Evolutionary conservation across 2,329 filamentous ascomycete genomes (phyloP), one percentile per base, ranked within the genome.

Genomic region (Aspergillus pseudoglaucus): DNA sequence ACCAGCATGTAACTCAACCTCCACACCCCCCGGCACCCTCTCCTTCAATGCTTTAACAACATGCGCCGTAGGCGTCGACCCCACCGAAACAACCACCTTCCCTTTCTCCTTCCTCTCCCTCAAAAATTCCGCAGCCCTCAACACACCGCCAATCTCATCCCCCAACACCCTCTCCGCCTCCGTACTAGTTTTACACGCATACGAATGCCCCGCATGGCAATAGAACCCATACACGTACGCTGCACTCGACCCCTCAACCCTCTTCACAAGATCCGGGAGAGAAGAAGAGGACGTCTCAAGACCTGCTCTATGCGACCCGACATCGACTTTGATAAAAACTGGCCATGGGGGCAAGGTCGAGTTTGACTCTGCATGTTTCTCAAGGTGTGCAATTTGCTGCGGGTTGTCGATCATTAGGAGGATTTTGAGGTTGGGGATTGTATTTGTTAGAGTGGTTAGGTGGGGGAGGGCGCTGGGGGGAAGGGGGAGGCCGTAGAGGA

Each of bases 401-500:
- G 53, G 53, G 44, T 57, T 59, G 45, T 61, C 59, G 37, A 72
- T 53, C 62, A 73, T 65, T 14, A 73, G 60, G 10, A 65, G 42
- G 30, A 73, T 62, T 4, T 54, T 58, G 10, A 71, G 38, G 17
- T 58, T 49, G 2, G 62, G 55, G 2, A 72, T 47, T 30, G 25
- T 30, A 4, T 12, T 18, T 9, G 4, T 12, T 15, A 39, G 4
- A 2, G 59, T 52, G 1, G 44, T n/a, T 18, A 73, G 57, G 2
- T 59, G 53, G 0, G 63, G 60, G 2, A 72, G 52, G 7, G 61
- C 59, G 4, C 66, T 59, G 3, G 66, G 62, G 37, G 65, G 66
- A 41, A 73, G 52, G n/a, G 71, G 71, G 4, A 74, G 54, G 12
- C 70, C 67, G 37, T 72, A 74, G 6, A 73, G 58, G 47, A 63